These are phyloP conservation scores for Rhizophora mangle DNA, from an alignment of 345 rosid species.

Conservation along the genomic window DNA sequence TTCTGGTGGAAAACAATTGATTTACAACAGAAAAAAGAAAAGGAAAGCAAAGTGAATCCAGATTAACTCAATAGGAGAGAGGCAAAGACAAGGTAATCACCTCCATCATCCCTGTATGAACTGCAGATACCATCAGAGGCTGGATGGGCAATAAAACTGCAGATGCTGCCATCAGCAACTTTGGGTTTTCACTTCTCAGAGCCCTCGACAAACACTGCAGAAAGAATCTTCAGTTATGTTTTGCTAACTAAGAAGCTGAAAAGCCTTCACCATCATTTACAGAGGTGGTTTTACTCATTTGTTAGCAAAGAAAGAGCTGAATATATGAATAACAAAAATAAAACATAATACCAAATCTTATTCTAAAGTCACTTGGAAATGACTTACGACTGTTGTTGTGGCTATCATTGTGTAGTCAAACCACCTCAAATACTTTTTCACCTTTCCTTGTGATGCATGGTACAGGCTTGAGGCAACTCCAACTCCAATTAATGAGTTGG, in stretches of 20 bases:
- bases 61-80: background rate
- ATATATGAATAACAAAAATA: background rate
- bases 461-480: constrained; percentile 85
- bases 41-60: background rate
- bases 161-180: constrained; percentile 92
- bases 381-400: constrained; percentile 69
- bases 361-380: background rate
- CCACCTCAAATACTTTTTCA: constrained; percentile 84
- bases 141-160: constrained; percentile 78
- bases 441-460: constrained; percentile 80
- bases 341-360: background rate
- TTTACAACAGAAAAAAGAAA: background rate
- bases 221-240: constrained; percentile 2
- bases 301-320: background rate
- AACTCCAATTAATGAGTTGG: constrained; percentile 92
- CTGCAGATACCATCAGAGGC: constrained; percentile 89
- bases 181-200: constrained; percentile 81
- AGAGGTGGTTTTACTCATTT: background rate
- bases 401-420: constrained; percentile 93
- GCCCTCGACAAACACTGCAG: constrained; percentile 86
- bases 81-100: constrained; percentile 30
- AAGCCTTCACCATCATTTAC: background rate
- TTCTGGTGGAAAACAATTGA: background rate
- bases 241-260: constrained; percentile 5
- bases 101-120: constrained; percentile 98